A percentile compares a stretch with the other conserved stretches of the same genome.
phyloP scores from a whole-genome alignment of 768 basidiomycete genomes.

The Lactarius vividus region DNA sequence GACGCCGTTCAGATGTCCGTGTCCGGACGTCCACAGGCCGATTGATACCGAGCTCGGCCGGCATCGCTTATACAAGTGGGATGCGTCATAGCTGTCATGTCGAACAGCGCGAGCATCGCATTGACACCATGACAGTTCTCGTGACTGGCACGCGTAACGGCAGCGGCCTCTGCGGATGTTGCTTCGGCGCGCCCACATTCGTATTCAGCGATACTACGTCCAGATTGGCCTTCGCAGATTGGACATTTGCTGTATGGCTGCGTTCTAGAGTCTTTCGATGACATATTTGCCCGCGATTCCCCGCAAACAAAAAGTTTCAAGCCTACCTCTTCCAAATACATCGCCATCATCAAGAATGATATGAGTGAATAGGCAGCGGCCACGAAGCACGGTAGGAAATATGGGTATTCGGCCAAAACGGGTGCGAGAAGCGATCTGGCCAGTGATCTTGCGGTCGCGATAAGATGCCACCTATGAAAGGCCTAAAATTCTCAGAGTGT shows the following conservation, averaged over 20 bases:
- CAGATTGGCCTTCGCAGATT: neutral
- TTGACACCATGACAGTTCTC: conserved; percentile 11
- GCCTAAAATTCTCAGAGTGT: conserved; percentile 1
- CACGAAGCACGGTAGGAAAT: conserved; percentile 31
- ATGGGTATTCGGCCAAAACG: conserved; percentile 31
- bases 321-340: conserved; percentile 22
- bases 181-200: neutral
- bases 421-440: conserved; percentile 24
- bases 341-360: conserved; percentile 11
- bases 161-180: neutral
- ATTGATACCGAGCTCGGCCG: conserved; percentile 44
- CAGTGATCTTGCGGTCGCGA: conserved; percentile 31
- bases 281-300: neutral
- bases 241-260: neutral
- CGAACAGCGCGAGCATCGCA: conserved; percentile 13
- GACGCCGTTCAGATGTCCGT: conserved; percentile 39
- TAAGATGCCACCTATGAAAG: conserved; percentile 29
- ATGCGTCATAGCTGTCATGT: conserved; percentile 10
- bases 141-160: conserved; percentile 14
- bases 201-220: conserved; percentile 1
- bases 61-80: conserved; percentile 47
- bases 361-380: conserved; percentile 10
- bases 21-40: conserved; percentile 37
- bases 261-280: conserved; percentile 4
- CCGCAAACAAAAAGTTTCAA: neutral